These are phyloP conservation scores for Ceratocystis diversiconidia DNA, from an alignment of 2,329 filamentous ascomycete genomes.

Conservation along the genomic window DNA sequence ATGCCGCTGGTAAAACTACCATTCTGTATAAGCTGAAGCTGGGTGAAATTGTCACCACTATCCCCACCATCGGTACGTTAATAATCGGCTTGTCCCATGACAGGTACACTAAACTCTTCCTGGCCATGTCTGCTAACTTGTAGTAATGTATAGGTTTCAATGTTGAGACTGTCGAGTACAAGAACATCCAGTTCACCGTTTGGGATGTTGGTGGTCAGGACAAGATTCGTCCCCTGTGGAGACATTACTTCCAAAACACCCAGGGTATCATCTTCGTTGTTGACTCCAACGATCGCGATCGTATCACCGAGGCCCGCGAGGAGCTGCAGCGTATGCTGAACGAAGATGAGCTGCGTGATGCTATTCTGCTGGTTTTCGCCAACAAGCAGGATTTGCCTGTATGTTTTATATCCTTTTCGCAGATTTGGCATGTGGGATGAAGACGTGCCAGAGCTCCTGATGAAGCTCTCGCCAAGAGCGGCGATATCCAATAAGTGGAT, in stretches of 20 bases:
- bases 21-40: slow-evolving; percentile 99
- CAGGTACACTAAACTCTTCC: not conserved
- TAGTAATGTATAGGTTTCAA: slow-evolving; percentile 61
- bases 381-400: slow-evolving; percentile 99
- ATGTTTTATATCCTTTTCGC: slow-evolving; percentile 30
- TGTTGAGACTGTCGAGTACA: slow-evolving; percentile 99
- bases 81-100: not conserved
- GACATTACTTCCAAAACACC: slow-evolving; percentile 99
- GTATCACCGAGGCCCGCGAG: slow-evolving; percentile 91
- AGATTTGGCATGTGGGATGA: not conserved
- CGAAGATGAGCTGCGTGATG: slow-evolving; percentile 96
- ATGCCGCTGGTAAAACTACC: slow-evolving; percentile 98
- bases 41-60: slow-evolving; percentile 97
- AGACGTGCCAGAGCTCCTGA: not conserved
- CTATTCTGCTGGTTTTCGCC: slow-evolving; percentile 90
- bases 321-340: slow-evolving; percentile 98
- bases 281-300: slow-evolving; percentile 96
- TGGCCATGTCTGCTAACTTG: not conserved
- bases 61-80: slow-evolving; percentile 82
- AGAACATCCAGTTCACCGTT: slow-evolving; percentile 99
- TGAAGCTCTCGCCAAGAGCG: not conserved
- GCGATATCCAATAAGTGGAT: no score
- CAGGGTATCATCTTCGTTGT: slow-evolving; percentile 99
- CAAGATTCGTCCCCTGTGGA: slow-evolving; percentile 99
- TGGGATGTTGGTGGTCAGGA: slow-evolving; percentile 99